Evolutionary conservation across 169 alveolate genomes (phyloP), one percentile per base, ranked within the genome.

Genomic region (Eimeria falciformis): DNA sequence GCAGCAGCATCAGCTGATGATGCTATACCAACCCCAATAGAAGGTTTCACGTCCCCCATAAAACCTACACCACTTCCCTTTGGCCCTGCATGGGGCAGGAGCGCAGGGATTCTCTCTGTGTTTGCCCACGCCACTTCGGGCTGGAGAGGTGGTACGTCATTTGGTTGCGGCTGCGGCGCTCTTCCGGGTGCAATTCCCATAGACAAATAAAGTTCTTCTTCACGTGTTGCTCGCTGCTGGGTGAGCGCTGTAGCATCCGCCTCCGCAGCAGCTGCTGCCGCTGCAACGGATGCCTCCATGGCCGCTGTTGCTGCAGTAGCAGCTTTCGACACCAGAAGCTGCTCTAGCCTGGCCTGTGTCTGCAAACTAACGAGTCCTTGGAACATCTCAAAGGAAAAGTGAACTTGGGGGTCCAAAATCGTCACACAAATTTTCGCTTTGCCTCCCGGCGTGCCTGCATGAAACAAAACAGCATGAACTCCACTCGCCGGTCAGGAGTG

Each of bases 301-400:
- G 89, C 69, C 12, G 89, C 21, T 14, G 29, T 55, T 53, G 73
- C 89, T 18, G 65, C 81, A n/a, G 91, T 46, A 21, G 92, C 65
- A 5, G 78, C 14, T 37, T 69, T 33, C 37, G 86, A 11, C 25
- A 78, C 85, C 47, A 11, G 85, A 18, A 33, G 92, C 92, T 40
- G 87, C 40, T 69, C 92, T 43, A 87, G 78, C 46, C 92, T 56
- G 5, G 92, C 69, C 73, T 56, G 85, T 58, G 81, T 71, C 78
- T 87, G 87, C 77, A 87, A 29, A 65, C 85, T 75, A 6, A 75
- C 92, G 33, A 87, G 87, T 33, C 92, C 92, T 69, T 87, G 92
- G 53, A 87, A 87, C 58, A 87, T 87, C 33, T 87, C 92, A 23
- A 87, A 87, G n/a, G 92, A 87, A 50, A 87, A 87, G 47, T 87